phyloP scores from a whole-genome alignment of 2,329 filamentous ascomycete genomes.

The Beauveria asiatica region DNA sequence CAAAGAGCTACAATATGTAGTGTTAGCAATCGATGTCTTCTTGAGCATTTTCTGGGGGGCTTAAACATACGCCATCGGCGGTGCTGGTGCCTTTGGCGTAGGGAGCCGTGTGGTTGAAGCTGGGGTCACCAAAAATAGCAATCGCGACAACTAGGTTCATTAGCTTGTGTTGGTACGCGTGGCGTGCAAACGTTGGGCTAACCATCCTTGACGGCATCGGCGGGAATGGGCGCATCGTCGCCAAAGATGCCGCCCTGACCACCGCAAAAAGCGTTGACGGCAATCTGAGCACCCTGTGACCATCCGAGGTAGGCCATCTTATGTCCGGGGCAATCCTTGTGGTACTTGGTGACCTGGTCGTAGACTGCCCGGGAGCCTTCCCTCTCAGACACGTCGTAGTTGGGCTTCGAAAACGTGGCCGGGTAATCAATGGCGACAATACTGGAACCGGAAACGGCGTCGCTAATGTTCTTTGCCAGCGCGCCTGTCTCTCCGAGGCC shows the following conservation, averaged over 20 bases:
- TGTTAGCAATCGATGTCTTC: background rate
- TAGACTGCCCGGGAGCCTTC: slow-evolving; percentile 25
- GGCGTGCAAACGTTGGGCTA: slow-evolving; percentile 11
- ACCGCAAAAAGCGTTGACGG: slow-evolving; percentile 30
- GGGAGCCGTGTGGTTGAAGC: slow-evolving; percentile 26
- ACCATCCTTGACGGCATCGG: slow-evolving; percentile 25
- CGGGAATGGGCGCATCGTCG: slow-evolving; percentile 18
- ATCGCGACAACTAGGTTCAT: slow-evolving; percentile 29
- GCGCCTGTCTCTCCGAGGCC: slow-evolving; percentile 27
- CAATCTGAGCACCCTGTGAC: slow-evolving; percentile 35
- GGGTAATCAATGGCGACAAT: slow-evolving; percentile 31
- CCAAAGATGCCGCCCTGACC: slow-evolving; percentile 22
- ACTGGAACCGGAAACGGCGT: slow-evolving; percentile 25
- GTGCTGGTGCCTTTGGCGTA: slow-evolving; percentile 31
- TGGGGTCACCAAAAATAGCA: slow-evolving; percentile 33
- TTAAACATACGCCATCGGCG: slow-evolving; percentile 27
- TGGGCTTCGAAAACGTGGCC: slow-evolving; percentile 23
- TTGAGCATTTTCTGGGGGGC: too few species aligned
- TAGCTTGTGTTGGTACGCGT: background rate
- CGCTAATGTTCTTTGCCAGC: slow-evolving; percentile 25
- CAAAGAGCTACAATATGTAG: slow-evolving; percentile 24
- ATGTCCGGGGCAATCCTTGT: slow-evolving; percentile 26
- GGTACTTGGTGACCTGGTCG: slow-evolving; percentile 23
- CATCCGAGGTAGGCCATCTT: slow-evolving; percentile 35
- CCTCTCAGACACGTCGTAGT: slow-evolving; percentile 28